Conservation (phyloP, 2,329 filamentous ascomycete species). For the Alternaria triticimaculans region DNA sequence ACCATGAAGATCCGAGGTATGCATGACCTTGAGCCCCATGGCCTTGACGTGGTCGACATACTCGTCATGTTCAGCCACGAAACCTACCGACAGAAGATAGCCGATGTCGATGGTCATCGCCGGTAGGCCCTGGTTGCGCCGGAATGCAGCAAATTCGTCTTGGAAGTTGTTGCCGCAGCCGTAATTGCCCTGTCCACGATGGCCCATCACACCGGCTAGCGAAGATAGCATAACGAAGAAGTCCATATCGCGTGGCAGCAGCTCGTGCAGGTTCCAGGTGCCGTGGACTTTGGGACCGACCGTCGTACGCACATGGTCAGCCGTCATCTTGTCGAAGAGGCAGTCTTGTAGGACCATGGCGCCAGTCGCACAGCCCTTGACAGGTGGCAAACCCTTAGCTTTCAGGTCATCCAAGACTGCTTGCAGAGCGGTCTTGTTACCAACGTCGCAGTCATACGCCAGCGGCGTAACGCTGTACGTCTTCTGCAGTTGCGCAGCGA, state of each 20-base stretch:
- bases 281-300: slow-evolving; percentile 42
- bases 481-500: background rate
- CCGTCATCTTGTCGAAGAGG: slow-evolving; percentile 19
- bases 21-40: slow-evolving; percentile 13
- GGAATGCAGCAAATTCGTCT: slow-evolving; percentile 28
- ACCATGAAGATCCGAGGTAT: slow-evolving; percentile 9
- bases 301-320: slow-evolving; percentile 2
- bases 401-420: background rate
- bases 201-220: slow-evolving; percentile 25
- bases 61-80: slow-evolving; percentile 33
- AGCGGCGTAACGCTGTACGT: background rate
- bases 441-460: slow-evolving; percentile 4
- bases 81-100: slow-evolving; percentile 21
- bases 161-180: slow-evolving; percentile 30
- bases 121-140: slow-evolving; percentile 28
- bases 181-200: slow-evolving; percentile 27
- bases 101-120: slow-evolving; percentile 45
- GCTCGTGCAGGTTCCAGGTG: slow-evolving; percentile 37
- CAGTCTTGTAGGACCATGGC: slow-evolving; percentile 35
- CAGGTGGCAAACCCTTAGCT: slow-evolving; percentile 24
- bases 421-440: background rate
- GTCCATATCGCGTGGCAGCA: slow-evolving; percentile 20
- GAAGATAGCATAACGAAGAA: slow-evolving; percentile 35
- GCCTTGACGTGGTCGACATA: slow-evolving; percentile 13
- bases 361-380: slow-evolving; percentile 34